phyloP scores from a whole-genome alignment of 768 basidiomycete genomes.

The Tylopilus rubrobrunneus region DNA sequence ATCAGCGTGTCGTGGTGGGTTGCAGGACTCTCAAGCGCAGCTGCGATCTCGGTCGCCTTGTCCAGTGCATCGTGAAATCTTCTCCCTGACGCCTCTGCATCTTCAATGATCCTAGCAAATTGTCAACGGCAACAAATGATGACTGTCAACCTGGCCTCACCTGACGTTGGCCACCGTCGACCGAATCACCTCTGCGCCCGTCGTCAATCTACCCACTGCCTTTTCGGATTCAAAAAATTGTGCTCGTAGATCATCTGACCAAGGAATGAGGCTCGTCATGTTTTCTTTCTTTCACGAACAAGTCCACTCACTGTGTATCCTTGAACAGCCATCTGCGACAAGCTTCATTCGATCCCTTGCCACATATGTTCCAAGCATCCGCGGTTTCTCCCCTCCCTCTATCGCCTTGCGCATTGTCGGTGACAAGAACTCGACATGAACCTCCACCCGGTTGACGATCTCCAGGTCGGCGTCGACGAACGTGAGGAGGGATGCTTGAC shows the following conservation, averaged over 20 bases:
- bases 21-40: slow-evolving; percentile 52
- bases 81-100: slow-evolving; percentile 51
- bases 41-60: slow-evolving; percentile 48
- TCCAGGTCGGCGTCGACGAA: slow-evolving; percentile 26
- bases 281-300: not conserved
- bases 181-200: slow-evolving; percentile 60
- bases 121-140: not conserved
- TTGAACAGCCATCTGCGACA: slow-evolving; percentile 67
- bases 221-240: slow-evolving; percentile 55
- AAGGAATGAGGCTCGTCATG: not conserved
- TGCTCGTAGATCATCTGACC: slow-evolving; percentile 52
- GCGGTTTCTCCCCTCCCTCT: slow-evolving; percentile 61
- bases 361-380: slow-evolving; percentile 80
- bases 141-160: slow-evolving; percentile 32
- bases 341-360: slow-evolving; percentile 74
- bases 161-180: slow-evolving; percentile 41
- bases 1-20: slow-evolving; percentile 47
- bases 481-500: slow-evolving; percentile 57
- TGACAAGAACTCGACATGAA: slow-evolving; percentile 77
- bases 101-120: slow-evolving; percentile 48
- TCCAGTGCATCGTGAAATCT: slow-evolving; percentile 60
- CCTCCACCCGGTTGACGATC: slow-evolving; percentile 58
- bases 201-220: slow-evolving; percentile 48
- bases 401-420: slow-evolving; percentile 62
- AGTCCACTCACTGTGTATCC: slow-evolving; percentile 57